phyloP scores from a whole-genome alignment of 768 basidiomycete genomes.

The Trametes elegans region DNA sequence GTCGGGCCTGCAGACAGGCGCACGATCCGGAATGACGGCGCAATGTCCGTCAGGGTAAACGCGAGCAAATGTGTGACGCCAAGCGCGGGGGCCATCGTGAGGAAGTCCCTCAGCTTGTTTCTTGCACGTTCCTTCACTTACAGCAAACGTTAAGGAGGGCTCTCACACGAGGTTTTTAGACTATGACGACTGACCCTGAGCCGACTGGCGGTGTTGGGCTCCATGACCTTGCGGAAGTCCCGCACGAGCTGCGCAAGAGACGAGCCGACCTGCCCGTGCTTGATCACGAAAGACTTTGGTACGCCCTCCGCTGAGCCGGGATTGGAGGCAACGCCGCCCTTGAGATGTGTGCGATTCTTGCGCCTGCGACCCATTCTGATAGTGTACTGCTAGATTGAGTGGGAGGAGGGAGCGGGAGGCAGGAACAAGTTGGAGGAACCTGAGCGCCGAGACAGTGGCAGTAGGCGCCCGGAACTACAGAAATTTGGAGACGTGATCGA shows the following conservation, averaged over 20 bases:
- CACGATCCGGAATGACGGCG: slow-evolving; percentile 84
- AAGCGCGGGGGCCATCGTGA: slow-evolving; percentile 87
- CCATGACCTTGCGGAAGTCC: slow-evolving; percentile 94
- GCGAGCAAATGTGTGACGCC: slow-evolving; percentile 92
- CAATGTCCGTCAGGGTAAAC: slow-evolving; percentile 81
- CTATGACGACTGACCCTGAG: slow-evolving; percentile 58
- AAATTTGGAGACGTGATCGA: slow-evolving; percentile 12
- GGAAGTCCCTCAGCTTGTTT: slow-evolving; percentile 91
- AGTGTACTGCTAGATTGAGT: slow-evolving; percentile 1
- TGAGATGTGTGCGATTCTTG: slow-evolving; percentile 82
- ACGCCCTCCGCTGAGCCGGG: slow-evolving; percentile 36
- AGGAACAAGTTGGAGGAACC: neutral
- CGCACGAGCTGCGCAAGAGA: slow-evolving; percentile 87
- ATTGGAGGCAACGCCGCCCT: slow-evolving; percentile 42
- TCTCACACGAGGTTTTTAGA: no score
- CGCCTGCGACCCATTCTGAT: slow-evolving; percentile 66
- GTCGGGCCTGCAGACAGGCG: slow-evolving; percentile 90
- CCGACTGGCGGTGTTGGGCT: slow-evolving; percentile 93
- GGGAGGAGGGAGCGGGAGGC: neutral
- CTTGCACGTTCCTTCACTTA: slow-evolving; percentile 76
- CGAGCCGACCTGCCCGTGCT: slow-evolving; percentile 89
- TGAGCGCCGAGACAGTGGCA: no score
- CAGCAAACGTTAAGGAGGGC: neutral
- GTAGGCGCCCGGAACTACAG: neutral
- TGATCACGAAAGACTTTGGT: slow-evolving; percentile 96